Evolutionary conservation across 805 yeast genomes (phyloP), one percentile per base, ranked within the genome.

Genomic region (Candida maesae): DNA sequence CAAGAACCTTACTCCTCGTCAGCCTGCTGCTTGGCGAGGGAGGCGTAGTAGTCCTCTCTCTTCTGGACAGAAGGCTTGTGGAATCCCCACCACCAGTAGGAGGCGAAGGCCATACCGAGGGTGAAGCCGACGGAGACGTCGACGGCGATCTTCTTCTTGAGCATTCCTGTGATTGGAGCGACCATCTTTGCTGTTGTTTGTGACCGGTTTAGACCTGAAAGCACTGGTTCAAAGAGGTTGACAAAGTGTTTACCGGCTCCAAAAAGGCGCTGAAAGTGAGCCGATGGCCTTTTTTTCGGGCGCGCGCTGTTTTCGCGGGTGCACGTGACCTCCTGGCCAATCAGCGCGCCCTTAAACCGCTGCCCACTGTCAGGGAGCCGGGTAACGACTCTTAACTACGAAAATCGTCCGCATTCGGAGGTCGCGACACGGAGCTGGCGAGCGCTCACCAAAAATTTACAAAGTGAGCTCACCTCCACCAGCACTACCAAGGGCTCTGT

Each of bases 101-200:
- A 70, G 47, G 82, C 89, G 59, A 79, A 75, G 29, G 64, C 76
- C 45, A 76, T 67, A 42, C 91, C 91, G 50, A 76, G 53, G 47
- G 70, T 56, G 67, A 78, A 74, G 46, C 93, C 95, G 50, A 82
- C 66, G 55, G 79, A 50, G 63, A 90, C 78, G 59, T 90, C 96
- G 53, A 84, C 77, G 61, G 81, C 73, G 66, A 86, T 78, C 70
- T 81, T 84, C 73, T 78, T 85, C 70, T 78, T 86, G 53, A 90
- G 75, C 48, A 83, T 70, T 53, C 96, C 96, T 40, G 81, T 77
- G 59, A 90, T 87, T 58, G 95, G 93, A 61, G 91, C 85, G 61
- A 86, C 74, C 84, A 81, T 84, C 42, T 8, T 25, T 20, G 6
- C 13, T 16, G 35, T 14, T 21, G 35, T n/a, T n/a, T n/a, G n/a